phyloP scores from a whole-genome alignment of 257 asterid genomes.

The Solanum chiquidenum region DNA sequence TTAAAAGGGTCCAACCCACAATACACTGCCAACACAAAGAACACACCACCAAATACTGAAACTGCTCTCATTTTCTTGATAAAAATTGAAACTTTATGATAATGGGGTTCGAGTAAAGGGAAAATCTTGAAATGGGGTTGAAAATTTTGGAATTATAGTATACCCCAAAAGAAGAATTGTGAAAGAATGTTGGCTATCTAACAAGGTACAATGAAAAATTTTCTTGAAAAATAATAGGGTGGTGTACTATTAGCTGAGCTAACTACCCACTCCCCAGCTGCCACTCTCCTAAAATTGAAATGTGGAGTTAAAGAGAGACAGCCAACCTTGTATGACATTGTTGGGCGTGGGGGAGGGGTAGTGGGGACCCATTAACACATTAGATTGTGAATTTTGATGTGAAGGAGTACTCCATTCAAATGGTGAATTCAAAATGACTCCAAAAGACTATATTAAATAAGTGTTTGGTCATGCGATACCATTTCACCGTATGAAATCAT shows the following conservation, averaged over 20 bases:
- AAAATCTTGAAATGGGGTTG: neutral
- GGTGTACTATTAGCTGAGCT: neutral
- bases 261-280: neutral
- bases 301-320: neutral
- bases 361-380: neutral
- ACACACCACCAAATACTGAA: conserved; percentile 30
- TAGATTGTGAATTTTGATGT: neutral
- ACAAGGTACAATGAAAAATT: neutral
- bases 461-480: too few species aligned
- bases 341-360: rapidly evolving
- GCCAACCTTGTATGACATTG: neutral
- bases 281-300: neutral
- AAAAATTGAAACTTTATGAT: neutral
- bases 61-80: conserved; percentile 1
- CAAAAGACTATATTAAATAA: too few species aligned
- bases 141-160: neutral
- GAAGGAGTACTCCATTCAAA: neutral
- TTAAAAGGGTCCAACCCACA: conserved; percentile 82
- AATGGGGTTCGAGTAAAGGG: neutral
- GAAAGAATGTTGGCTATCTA: neutral
- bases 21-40: conserved; percentile 56
- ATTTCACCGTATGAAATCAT: too few species aligned
- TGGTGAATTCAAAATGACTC: neutral
- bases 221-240: neutral
- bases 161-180: neutral